A percentile compares a stretch with the other conserved stretches of the same genome.
Evolutionary conservation across 2,329 filamentous ascomycete species (phyloP).

Genomic region (Trichoderma sp.): DNA sequence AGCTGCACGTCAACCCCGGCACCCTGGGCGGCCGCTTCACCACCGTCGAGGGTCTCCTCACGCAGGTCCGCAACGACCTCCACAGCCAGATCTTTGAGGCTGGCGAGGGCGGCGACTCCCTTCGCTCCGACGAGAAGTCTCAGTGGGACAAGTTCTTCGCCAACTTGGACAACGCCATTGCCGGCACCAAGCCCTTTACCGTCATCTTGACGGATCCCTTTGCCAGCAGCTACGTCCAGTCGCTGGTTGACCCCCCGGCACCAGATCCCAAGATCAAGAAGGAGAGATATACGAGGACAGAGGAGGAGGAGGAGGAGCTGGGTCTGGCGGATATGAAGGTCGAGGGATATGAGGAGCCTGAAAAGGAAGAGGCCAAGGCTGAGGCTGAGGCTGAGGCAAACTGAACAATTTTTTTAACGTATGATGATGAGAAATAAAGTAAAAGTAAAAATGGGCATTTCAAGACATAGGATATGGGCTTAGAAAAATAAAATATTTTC

Average conservation of each 20-base stretch:
- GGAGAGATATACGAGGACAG: slow-evolving; percentile 82
- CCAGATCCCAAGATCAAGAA: slow-evolving; percentile 76
- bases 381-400: not conserved
- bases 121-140: slow-evolving; percentile 60
- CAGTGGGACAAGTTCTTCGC: slow-evolving; percentile 83
- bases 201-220: slow-evolving; percentile 84
- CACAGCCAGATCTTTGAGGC: slow-evolving; percentile 82
- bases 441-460: not conserved
- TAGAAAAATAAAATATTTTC: not conserved
- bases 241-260: slow-evolving; percentile 69
- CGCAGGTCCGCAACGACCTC: slow-evolving; percentile 88
- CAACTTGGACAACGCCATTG: slow-evolving; percentile 72
- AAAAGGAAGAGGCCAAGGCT: slow-evolving; percentile 27
- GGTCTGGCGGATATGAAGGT: slow-evolving; percentile 90
- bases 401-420: not conserved
- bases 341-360: slow-evolving; percentile 69
- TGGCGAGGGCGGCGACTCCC: slow-evolving; percentile 70
- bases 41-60: slow-evolving; percentile 89
- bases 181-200: slow-evolving; percentile 75
- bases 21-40: slow-evolving; percentile 96
- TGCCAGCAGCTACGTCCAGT: slow-evolving; percentile 91
- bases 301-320: slow-evolving; percentile 90
- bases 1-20: slow-evolving; percentile 84
- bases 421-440: not conserved
- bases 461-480: not conserved